These are phyloP conservation scores for Rosa rugosa DNA, from an alignment of 306 rosid genomes.

Conservation along the genomic window DNA sequence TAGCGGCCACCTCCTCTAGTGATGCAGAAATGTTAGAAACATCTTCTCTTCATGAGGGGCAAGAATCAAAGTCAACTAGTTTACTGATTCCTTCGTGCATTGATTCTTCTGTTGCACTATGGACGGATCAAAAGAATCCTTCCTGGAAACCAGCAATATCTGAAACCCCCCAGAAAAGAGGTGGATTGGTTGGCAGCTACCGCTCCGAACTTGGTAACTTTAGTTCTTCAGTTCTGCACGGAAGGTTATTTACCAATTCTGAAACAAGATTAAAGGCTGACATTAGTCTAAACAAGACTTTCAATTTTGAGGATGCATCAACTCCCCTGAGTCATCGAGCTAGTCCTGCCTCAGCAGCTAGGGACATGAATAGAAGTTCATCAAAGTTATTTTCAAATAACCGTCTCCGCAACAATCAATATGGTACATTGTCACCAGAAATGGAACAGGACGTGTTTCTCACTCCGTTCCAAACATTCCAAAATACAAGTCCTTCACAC, in stretches of 20 bases:
- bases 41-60: constrained; percentile 41
- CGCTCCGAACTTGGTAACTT: constrained; percentile 35
- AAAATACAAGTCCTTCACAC: constrained; percentile 43
- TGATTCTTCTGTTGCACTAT: constrained; percentile 35
- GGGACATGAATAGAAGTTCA: constrained; percentile 42
- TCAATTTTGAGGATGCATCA: constrained; percentile 43
- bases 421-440: constrained; percentile 42
- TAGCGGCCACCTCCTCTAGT: constrained; percentile 32
- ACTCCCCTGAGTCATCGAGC: constrained; percentile 37
- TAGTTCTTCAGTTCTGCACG: constrained; percentile 43
- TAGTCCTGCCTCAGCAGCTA: constrained; percentile 40
- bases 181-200: constrained; percentile 42
- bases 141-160: constrained; percentile 45
- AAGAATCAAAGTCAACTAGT: constrained; percentile 52
- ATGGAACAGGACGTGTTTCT: constrained; percentile 36
- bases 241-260: constrained; percentile 34
- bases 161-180: constrained; percentile 47
- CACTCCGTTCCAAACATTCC: constrained; percentile 34
- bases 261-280: constrained; percentile 39
- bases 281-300: constrained; percentile 41
- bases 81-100: constrained; percentile 65
- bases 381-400: constrained; percentile 22
- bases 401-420: constrained; percentile 36
- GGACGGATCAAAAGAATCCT: constrained; percentile 35
- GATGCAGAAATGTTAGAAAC: constrained; percentile 50